Conservation (phyloP, 345 rosid genomes). For the Citrus sp. region DNA sequence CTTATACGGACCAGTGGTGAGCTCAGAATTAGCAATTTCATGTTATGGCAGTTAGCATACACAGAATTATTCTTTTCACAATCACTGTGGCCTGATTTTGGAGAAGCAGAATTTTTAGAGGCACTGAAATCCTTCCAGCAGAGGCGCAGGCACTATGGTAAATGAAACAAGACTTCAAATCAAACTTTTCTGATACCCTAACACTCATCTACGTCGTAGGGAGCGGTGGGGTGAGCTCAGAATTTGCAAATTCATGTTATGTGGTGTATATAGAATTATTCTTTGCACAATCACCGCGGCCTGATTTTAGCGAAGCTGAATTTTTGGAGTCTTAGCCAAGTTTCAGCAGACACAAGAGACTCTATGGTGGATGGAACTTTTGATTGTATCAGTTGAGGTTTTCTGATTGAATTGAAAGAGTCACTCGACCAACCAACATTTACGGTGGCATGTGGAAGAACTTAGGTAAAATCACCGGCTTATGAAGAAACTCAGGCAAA, state of each 20-base stretch:
- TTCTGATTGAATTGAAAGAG: not conserved
- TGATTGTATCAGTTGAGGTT: not conserved
- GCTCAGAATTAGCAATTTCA: conserved; percentile 26
- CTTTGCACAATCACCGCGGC: conserved; percentile 20
- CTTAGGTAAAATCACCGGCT: not conserved
- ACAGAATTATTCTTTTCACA: conserved; percentile 24
- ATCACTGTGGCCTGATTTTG: conserved; percentile 27
- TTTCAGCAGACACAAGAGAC: conserved; percentile 4
- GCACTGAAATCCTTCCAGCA: conserved; percentile 24
- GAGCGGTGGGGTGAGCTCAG: conserved; percentile 20
- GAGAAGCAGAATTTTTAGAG: conserved; percentile 29
- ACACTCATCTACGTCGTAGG: conserved; percentile 19
- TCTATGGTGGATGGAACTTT: not conserved
- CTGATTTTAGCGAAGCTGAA: conserved; percentile 31
- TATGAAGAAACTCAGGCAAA: not conserved
- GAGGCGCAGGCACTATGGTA: conserved; percentile 16
- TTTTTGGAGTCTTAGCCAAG: conserved; percentile 20
- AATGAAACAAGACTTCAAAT: conserved; percentile 24
- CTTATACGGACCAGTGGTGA: conserved; percentile 27
- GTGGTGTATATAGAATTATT: conserved; percentile 26
- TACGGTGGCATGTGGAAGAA: not conserved
- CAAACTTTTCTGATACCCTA: conserved; percentile 12
- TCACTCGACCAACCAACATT: not conserved
- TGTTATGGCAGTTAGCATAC: conserved; percentile 31
- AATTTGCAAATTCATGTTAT: conserved; percentile 25